Percentiles rank a stretch among this genome's conserved stretches.
Conservation (phyloP, 495 filamentous ascomycete species). For the Penicillium argentinense region DNA sequence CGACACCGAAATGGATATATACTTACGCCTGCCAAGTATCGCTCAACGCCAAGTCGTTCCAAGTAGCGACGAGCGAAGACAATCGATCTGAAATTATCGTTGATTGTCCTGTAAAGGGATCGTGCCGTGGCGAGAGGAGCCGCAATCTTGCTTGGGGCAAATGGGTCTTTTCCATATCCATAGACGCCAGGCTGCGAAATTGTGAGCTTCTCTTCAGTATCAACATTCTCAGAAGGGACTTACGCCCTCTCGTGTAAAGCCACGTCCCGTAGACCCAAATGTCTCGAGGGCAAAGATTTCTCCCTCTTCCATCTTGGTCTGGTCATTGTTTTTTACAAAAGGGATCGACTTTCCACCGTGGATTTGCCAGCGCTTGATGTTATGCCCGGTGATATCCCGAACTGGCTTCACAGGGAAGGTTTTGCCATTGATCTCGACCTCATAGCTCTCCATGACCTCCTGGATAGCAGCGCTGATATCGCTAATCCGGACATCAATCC, state of each 20-base stretch:
- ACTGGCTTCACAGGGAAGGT: slow-evolving; percentile 60
- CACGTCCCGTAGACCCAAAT: slow-evolving; percentile 61
- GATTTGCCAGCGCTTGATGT: slow-evolving; percentile 58
- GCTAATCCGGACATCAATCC: slow-evolving; percentile 61
- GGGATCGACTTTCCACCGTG: slow-evolving; percentile 63
- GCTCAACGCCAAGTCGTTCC: slow-evolving; percentile 60
- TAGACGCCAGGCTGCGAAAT: slow-evolving; percentile 33
- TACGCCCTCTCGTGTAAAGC: slow-evolving; percentile 45
- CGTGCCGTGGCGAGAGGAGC: slow-evolving; percentile 57
- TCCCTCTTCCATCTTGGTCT: slow-evolving; percentile 66
- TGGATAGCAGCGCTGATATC: slow-evolving; percentile 64
- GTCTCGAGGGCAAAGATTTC: slow-evolving; percentile 68
- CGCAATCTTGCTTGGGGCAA: slow-evolving; percentile 48
- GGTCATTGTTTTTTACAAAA: slow-evolving; percentile 57
- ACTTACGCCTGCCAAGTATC: slow-evolving; percentile 59
- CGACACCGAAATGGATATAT: too few relatives aligned
- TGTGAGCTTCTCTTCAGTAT: slow-evolving; percentile 14
- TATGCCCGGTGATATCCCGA: slow-evolving; percentile 57
- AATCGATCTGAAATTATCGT: slow-evolving; percentile 63
- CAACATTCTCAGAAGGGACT: slow-evolving; percentile 1
- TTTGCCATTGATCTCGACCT: slow-evolving; percentile 57
- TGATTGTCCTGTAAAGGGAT: slow-evolving; percentile 58
- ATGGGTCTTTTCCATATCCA: slow-evolving; percentile 51
- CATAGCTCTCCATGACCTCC: slow-evolving; percentile 67
- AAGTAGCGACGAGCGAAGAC: slow-evolving; percentile 64